Base-by-base conservation (phyloP, 23 red algal genomes). In the Agarophyton chilense region DNA sequence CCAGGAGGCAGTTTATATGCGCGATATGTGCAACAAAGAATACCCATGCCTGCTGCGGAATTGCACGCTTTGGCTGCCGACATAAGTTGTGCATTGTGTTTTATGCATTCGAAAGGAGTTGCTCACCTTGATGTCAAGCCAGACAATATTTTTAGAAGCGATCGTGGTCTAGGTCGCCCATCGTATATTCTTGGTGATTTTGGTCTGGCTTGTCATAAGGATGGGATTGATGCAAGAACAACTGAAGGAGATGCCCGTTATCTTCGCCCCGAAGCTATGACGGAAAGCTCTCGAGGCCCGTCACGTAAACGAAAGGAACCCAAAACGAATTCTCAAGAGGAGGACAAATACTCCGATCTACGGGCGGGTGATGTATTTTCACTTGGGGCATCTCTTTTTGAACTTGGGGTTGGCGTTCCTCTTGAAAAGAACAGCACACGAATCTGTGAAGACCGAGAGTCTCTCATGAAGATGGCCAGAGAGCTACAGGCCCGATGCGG, bases 91-190 rank as follows among this genome's bases (percentile, higher is more conserved):
- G 92, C 96, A 44, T 68, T 98, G 47, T 51, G 35, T 38, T 90
- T 82, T 25, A 88, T 94, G 85, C 96, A 98, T 80, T 67, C 82
- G 14, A 81, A 83, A 56, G 88, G 83, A 16, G 86, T 95, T 28
- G 97, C 92, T 12, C 97, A 99, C 50, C 62, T 94, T 41, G 97
- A 99, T 54, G 86, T 99, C 41, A 99, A 98, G 76, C 88, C 92
- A 42, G 96, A 92, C 52, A 98, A 98, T 52, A 89, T 98, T 16
- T 89, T 98, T 74, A 49, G 81, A 39, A 70, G 36, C 18, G 46
- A 84, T 42, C 78, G 90, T 46, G 55, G 67, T 57, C 43, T 51
- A 18, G 41, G 47, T 45, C 56, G 54, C 24, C 65, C 47, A 26
- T 74, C 80, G 34, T 79, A 73, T 45, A 78, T 88, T 28, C 12